These are phyloP conservation scores for Plasmodium ovale DNA, from an alignment of 169 alveolate genomes.

Conservation along the genomic window DNA sequence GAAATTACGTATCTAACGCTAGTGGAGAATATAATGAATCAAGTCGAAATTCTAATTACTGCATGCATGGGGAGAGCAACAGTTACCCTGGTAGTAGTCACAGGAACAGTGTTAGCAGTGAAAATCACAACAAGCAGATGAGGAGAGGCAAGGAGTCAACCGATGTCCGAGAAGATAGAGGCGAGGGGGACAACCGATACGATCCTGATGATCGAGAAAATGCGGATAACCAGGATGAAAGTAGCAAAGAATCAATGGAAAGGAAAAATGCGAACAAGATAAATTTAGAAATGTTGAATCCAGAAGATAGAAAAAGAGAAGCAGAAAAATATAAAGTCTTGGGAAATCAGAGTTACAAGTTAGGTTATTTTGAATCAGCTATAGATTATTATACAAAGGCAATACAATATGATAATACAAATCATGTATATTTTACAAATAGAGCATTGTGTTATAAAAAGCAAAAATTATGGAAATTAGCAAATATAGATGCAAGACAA, in stretches of 20 bases:
- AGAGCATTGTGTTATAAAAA: constrained; percentile 89
- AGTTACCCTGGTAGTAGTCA: neutral
- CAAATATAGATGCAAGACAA: constrained; percentile 83
- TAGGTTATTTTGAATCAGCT: constrained; percentile 89
- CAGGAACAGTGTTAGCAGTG: constrained; percentile 6
- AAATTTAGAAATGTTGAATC: constrained; percentile 56
- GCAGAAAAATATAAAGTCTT: constrained; percentile 81
- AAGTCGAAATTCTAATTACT: neutral
- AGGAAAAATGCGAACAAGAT: constrained; percentile 14
- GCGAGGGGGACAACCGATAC: neutral
- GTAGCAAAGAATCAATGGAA: constrained; percentile 11
- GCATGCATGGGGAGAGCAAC: neutral
- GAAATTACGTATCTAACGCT: constrained; percentile 4
- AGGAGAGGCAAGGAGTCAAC: neutral
- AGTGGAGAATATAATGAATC: neutral
- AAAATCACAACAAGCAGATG: constrained; percentile 5
- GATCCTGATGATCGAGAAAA: neutral
- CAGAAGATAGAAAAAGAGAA: constrained; percentile 77
- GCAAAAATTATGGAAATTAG: constrained; percentile 85
- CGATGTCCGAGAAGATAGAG: neutral
- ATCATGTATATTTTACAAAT: constrained; percentile 88
- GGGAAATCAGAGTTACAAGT: constrained; percentile 88
- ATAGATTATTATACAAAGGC: constrained; percentile 88
- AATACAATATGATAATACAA: constrained; percentile 80
- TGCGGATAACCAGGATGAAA: neutral